Conservation (phyloP, 2,329 filamentous ascomycete species). For the Exophiala sp. region DNA sequence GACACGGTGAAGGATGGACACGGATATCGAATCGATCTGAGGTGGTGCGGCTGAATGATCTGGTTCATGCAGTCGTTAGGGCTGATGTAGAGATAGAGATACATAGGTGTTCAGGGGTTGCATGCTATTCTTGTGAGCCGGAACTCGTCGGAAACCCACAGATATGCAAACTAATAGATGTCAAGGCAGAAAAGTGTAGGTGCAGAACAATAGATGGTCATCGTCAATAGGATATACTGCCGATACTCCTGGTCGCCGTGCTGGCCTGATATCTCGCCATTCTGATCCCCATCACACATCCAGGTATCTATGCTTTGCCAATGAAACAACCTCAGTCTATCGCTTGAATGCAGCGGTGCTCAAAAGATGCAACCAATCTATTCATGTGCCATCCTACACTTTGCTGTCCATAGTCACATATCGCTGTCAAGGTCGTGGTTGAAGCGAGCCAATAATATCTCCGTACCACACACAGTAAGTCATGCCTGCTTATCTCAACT, state of each 20-base stretch:
- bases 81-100: no score
- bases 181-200: no score
- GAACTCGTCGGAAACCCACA: no score
- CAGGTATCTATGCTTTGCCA: not conserved
- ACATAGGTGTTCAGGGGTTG: no score
- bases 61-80: no score
- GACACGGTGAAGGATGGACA: constrained; percentile 6
- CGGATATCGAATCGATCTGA: no score
- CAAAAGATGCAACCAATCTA: not conserved
- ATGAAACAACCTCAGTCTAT: not conserved
- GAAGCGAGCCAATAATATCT: not conserved
- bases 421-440: not conserved
- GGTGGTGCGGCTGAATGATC: no score
- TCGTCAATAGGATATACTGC: no score
- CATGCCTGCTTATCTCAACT: not conserved
- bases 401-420: not conserved
- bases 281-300: not conserved
- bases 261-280: not conserved
- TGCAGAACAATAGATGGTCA: no score
- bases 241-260: no score
- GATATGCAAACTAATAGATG: no score
- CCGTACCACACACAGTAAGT: not conserved
- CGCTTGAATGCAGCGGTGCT: not conserved
- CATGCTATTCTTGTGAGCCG: no score
- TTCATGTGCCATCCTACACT: not conserved